phyloP scores from a whole-genome alignment of 2,329 filamentous ascomycete genomes.

The Akanthomyces uredinophilus region DNA sequence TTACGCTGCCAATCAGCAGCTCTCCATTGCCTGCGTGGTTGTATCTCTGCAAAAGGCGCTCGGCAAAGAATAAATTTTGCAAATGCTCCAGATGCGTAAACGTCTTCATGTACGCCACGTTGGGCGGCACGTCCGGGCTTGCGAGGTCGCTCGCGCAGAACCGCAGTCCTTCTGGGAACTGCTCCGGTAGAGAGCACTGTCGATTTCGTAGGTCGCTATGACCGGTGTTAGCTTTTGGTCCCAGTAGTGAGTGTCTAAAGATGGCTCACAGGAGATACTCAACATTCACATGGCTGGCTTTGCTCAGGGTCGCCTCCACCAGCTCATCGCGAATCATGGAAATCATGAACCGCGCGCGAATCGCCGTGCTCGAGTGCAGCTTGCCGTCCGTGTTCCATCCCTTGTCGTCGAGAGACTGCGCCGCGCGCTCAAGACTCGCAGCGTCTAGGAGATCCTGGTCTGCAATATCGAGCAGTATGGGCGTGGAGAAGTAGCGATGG shows the following conservation, averaged over 20 bases:
- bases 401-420: slow-evolving; percentile 35
- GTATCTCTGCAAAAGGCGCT: slow-evolving; percentile 47
- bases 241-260: not conserved
- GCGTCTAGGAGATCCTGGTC: not conserved
- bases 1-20: slow-evolving; percentile 39
- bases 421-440: slow-evolving; percentile 11
- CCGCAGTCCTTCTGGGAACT: slow-evolving; percentile 34
- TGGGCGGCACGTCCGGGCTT: slow-evolving; percentile 25
- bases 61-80: slow-evolving; percentile 54
- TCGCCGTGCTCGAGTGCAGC: slow-evolving; percentile 39
- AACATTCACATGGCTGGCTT: slow-evolving; percentile 11
- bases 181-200: not conserved
- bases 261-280: slow-evolving; percentile 21
- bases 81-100: slow-evolving; percentile 45
- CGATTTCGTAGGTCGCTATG: not conserved
- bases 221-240: not conserved
- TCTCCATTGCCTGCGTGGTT: slow-evolving; percentile 33
- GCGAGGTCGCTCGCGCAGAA: slow-evolving; percentile 34
- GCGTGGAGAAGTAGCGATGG: slow-evolving; percentile 3
- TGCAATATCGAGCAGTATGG: not conserved
- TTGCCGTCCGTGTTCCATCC: slow-evolving; percentile 48
- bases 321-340: slow-evolving; percentile 52
- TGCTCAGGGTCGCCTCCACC: slow-evolving; percentile 49
- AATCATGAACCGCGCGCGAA: slow-evolving; percentile 43
- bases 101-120: slow-evolving; percentile 37